A percentile compares a stretch with the other conserved stretches of the same genome.
phyloP scores from a whole-genome alignment of 495 filamentous ascomycete species.

The Hypomontagnella submonticulosa region DNA sequence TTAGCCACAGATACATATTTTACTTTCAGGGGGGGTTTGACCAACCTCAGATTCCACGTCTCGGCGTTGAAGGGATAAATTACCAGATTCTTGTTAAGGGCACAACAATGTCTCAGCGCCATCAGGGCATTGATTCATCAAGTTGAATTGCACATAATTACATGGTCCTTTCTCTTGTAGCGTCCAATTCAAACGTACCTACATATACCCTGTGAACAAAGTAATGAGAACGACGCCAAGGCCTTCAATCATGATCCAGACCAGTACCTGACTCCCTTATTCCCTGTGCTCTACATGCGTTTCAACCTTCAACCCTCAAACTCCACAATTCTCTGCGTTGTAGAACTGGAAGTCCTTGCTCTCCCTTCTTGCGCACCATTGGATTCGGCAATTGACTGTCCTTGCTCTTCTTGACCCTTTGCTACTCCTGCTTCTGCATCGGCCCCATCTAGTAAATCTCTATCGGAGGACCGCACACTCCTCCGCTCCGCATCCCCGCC shows the following conservation, averaged over 20 bases:
- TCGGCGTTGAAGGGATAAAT: not conserved
- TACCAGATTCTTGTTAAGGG: constrained; percentile 9
- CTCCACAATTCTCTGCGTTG: constrained; percentile 54
- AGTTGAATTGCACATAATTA: constrained; percentile 8
- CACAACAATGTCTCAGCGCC: constrained; percentile 22
- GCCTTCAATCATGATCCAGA: constrained; percentile 39
- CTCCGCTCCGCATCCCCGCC: constrained; percentile 60
- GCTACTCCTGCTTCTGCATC: constrained; percentile 72
- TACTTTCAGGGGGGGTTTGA: constrained; percentile 2
- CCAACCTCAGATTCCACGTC: not conserved
- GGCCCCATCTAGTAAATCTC: constrained; percentile 81
- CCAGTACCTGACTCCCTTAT: constrained; percentile 39
- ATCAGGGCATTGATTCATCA: not conserved
- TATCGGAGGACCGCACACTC: constrained; percentile 75
- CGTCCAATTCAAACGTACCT: constrained; percentile 5
- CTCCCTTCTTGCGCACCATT: constrained; percentile 37
- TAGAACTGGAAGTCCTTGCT: constrained; percentile 43
- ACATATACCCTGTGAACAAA: constrained; percentile 29
- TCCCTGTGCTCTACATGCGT: constrained; percentile 54
- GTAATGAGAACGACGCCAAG: constrained; percentile 32
- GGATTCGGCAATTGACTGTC: constrained; percentile 37
- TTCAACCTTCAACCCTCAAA: constrained; percentile 53
- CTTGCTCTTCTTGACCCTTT: constrained; percentile 42
- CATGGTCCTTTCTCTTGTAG: constrained; percentile 14
- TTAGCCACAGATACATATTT: not conserved